Evolutionary conservation across 2,329 filamentous ascomycete species (phyloP).

Genomic region (Pestalotiopsis sp.): DNA sequence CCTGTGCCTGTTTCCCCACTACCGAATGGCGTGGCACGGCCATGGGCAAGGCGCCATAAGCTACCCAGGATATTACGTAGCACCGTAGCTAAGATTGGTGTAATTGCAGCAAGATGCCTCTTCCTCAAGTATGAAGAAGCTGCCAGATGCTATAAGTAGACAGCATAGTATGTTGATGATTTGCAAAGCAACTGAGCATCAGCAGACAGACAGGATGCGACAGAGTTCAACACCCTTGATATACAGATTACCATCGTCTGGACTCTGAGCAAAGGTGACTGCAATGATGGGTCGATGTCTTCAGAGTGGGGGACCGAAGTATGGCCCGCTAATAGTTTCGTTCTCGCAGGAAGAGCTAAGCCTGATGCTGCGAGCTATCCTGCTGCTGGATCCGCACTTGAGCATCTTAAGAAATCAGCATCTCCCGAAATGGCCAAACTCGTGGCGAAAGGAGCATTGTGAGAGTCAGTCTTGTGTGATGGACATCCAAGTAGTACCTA

Average conservation of each 20-base stretch:
- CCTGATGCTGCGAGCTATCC: background rate
- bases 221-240: too few relatives aligned
- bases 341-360: background rate
- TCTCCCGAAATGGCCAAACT: constrained; percentile 4
- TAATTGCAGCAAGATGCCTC: background rate
- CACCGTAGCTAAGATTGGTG: background rate
- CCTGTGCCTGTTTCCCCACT: background rate
- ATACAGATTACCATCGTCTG: too few relatives aligned
- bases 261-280: background rate
- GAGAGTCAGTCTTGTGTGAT: background rate
- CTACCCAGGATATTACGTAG: background rate
- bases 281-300: background rate
- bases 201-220: too few relatives aligned
- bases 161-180: too few relatives aligned
- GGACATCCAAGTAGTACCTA: background rate
- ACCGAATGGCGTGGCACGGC: background rate
- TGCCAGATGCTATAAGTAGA: too few relatives aligned
- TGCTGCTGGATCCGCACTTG: background rate
- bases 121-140: too few relatives aligned
- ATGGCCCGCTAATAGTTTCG: background rate
- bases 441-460: background rate
- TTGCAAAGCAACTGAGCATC: too few relatives aligned
- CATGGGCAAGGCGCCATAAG: background rate
- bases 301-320: background rate
- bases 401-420: background rate